These are phyloP conservation scores for Glomus cerebriforme DNA, from an alignment of 192 early-diverging fungal species.

Conservation along the genomic window DNA sequence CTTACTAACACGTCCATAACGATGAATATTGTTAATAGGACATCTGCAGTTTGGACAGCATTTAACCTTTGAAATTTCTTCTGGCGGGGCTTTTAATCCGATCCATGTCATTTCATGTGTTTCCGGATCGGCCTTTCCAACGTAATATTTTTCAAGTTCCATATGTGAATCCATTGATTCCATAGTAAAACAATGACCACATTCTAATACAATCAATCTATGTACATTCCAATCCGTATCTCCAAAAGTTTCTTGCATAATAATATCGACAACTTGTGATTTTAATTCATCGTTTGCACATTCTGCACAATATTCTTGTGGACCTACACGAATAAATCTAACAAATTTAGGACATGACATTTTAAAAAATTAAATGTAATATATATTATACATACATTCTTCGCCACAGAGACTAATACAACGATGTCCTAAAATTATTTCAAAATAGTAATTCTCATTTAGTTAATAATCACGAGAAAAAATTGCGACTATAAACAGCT, in stretches of 20 bases:
- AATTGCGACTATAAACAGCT: too few species aligned
- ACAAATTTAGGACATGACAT: not conserved
- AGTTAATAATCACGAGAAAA: not conserved
- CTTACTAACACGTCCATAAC: slow-evolving; percentile 46
- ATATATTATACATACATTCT: slow-evolving; percentile 19
- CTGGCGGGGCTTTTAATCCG: slow-evolving; percentile 30
- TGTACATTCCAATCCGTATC: slow-evolving; percentile 47
- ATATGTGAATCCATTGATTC: slow-evolving; percentile 52
- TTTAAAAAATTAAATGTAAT: not conserved
- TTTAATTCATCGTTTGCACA: slow-evolving; percentile 32
- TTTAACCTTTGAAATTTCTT: slow-evolving; percentile 8
- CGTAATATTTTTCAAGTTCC: slow-evolving; percentile 46
- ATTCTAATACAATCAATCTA: slow-evolving; percentile 48
- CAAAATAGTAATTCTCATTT: not conserved
- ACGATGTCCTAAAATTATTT: slow-evolving; percentile 47
- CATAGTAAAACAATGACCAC: slow-evolving; percentile 55
- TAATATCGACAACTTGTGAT: slow-evolving; percentile 33
- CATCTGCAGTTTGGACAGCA: slow-evolving; percentile 48
- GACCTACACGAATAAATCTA: not conserved
- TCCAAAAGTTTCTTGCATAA: slow-evolving; percentile 28
- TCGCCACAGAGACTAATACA: slow-evolving; percentile 54
- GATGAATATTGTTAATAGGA: slow-evolving; percentile 39
- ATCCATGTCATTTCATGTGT: slow-evolving; percentile 15
- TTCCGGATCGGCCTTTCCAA: not conserved
- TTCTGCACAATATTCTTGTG: slow-evolving; percentile 36